Conservation (phyloP, 2,329 filamentous ascomycete genomes). For the Orbilia brochopaga region DNA sequence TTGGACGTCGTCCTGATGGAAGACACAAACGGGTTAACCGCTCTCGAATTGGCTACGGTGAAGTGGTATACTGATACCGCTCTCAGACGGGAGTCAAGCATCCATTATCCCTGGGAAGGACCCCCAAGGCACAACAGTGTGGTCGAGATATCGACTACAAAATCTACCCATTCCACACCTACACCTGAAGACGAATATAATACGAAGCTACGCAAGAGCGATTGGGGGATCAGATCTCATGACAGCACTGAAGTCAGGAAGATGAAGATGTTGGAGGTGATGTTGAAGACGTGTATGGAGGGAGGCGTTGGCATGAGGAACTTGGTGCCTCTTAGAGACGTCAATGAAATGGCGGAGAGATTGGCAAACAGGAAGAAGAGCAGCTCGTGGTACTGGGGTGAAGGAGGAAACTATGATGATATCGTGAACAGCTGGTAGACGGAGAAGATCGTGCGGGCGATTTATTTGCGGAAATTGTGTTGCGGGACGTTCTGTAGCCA, state of each 20-base stretch:
- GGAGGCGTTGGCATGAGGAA: conserved; percentile 11
- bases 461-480: no score
- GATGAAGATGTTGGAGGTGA: conserved; percentile 18
- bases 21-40: conserved; percentile 53
- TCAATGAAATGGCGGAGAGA: conserved; percentile 25
- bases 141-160: background rate
- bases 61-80: conserved; percentile 8
- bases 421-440: conserved; percentile 11
- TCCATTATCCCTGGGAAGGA: background rate
- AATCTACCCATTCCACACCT: background rate
- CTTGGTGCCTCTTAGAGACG: conserved; percentile 18
- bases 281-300: background rate
- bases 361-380: conserved; percentile 10
- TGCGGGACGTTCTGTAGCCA: no score
- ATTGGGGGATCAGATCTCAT: conserved; percentile 2
- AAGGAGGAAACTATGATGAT: conserved; percentile 16
- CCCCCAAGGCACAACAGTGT: background rate
- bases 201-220: background rate
- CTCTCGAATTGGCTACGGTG: conserved; percentile 48
- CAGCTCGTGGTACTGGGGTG: conserved; percentile 8
- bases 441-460: no score
- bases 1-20: conserved; percentile 48
- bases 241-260: background rate
- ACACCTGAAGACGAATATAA: background rate
- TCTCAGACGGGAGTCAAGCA: background rate